Evolutionary conservation across 441 rosid genomes (phyloP), one percentile per base, ranked within the genome.

Genomic region (Capsella rubella): DNA sequence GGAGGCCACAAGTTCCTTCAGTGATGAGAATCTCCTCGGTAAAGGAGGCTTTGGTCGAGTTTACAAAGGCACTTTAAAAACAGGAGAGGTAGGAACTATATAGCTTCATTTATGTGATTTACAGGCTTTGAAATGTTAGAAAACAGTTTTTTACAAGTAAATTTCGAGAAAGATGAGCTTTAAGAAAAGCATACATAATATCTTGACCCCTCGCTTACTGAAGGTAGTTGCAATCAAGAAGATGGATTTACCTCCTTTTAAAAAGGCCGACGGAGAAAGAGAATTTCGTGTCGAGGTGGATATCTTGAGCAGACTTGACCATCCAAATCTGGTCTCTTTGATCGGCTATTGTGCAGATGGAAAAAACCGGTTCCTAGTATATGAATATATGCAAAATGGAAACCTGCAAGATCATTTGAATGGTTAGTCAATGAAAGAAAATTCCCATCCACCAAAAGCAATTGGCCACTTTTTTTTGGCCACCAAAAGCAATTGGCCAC

Each of bases 221-320:
- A 82, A 94, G 99, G 90, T 87, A 70, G 97, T 94, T 68, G 99
- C 99, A 50, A 86, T 94, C 83, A 94, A 92, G 91, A 94, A 92
- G 82, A 94, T 94, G 99, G 96, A 91, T 78, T 77, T 94, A 73
- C 93, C 97, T 11, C 71, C 84, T 34, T 87, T 81, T 56, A 92
- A 90, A 83, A 92, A 74, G 81, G 95, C 97, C 1, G 94, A 92
- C 66, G 97, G 99, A 51, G 97, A 92, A 73, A 85, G 90, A 2
- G 99, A 94, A 64, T 94, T 90, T 70, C 97, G 97, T 3, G 96
- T 92, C 21, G 99, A 94, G 76, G 97, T 94, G 46, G 99, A 94
- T 69, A 91, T 94, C 74, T 70, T 90, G 84, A 94, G 99, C 92
- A 89, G 97, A 81, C 94, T 94, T 35, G 89, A 90, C 72, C 97